Percentiles rank a stretch among this genome's conserved stretches.
phyloP scores from a whole-genome alignment of 176 grass and related monocot species.

The Olyra latifolia region DNA sequence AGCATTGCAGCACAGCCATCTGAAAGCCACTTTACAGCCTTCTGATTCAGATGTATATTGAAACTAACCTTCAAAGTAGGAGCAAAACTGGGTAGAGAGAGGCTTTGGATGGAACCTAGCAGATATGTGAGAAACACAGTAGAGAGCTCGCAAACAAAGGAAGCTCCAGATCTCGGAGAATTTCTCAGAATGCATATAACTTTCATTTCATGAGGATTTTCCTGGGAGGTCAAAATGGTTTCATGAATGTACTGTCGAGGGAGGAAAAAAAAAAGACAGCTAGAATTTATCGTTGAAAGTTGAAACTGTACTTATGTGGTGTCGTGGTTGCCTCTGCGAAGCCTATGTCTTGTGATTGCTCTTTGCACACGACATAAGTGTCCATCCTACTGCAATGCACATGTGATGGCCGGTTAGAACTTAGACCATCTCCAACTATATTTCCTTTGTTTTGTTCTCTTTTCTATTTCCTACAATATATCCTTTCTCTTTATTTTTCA shows the following conservation, averaged over 20 bases:
- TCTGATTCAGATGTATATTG: slow-evolving; percentile 50
- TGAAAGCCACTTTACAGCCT: slow-evolving; percentile 63
- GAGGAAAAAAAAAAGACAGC: background rate
- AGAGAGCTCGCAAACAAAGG: slow-evolving; percentile 13
- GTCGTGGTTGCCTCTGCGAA: slow-evolving; percentile 9
- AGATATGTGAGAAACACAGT: slow-evolving; percentile 23
- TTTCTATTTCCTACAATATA: no score
- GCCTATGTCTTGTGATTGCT: no score
- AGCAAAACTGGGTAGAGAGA: slow-evolving; percentile 33
- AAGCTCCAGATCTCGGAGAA: slow-evolving; percentile 24
- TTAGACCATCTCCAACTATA: no score
- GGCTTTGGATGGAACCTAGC: slow-evolving; percentile 41
- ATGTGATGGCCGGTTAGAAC: no score
- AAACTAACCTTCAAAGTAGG: slow-evolving; percentile 50
- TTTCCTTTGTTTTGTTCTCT: no score
- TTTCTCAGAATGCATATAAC: slow-evolving; percentile 15
- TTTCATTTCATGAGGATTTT: slow-evolving; percentile 17
- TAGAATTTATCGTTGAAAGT: slow-evolving; percentile 24
- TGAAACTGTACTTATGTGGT: slow-evolving; percentile 20
- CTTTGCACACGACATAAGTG: no score
- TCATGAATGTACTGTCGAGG: slow-evolving; percentile 27
- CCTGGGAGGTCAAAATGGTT: slow-evolving; percentile 10
- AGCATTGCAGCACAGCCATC: slow-evolving; percentile 54
- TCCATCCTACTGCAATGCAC: no score
- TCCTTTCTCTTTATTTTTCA: no score